Base-by-base conservation (phyloP, 2,329 filamentous ascomycete genomes). In the Epichloe uncinata region DNA sequence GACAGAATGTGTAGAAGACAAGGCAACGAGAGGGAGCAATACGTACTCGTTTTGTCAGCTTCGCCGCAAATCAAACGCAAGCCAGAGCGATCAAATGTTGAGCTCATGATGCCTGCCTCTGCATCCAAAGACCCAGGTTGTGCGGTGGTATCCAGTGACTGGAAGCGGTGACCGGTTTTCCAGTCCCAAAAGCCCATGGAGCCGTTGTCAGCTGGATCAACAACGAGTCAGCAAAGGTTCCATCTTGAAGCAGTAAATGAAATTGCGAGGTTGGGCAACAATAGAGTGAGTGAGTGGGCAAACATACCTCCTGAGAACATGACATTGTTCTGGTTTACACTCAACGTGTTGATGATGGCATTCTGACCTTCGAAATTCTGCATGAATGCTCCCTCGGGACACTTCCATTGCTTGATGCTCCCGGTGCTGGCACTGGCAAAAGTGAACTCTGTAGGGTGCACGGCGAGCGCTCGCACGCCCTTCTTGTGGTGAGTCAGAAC, bases 371-470 rank as follows among this genome's bases (percentile, higher is more conserved):
- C 87, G 61, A 97, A 97, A 64, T 97, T 97, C 67, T 96, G 90
- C 93, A 98, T 98, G 64, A 98, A 97, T 15, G 88, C 88, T 37
- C 91, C 94, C 64, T 96, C 89, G 1, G 94, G 94, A 58, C 90
- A 97, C 66, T 97, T 96, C 91, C 93, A 98, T 70, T 98, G 93
- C 73, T 98, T 98, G 70, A 98, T 96, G 63, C 86, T 90, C 22
- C 86, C 85, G 0, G 91, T 90, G 61, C 88, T 95, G 42, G 85
- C 93, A 53, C 81, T 90, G 4, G 93, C 93, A 64, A 98, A 98
- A 0, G 94, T 98, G 63, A 95, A 98, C 66, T 98, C 93, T 53
- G 80, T 81, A 0, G 94, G 93, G 63, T 98, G 93, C 3, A 84
- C 77, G 11, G 87, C 80, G 12, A 98, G 75, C 3, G 85, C 82